These are phyloP conservation scores for Lablab purpureus DNA, from an alignment of 306 rosid genomes.

Conservation along the genomic window DNA sequence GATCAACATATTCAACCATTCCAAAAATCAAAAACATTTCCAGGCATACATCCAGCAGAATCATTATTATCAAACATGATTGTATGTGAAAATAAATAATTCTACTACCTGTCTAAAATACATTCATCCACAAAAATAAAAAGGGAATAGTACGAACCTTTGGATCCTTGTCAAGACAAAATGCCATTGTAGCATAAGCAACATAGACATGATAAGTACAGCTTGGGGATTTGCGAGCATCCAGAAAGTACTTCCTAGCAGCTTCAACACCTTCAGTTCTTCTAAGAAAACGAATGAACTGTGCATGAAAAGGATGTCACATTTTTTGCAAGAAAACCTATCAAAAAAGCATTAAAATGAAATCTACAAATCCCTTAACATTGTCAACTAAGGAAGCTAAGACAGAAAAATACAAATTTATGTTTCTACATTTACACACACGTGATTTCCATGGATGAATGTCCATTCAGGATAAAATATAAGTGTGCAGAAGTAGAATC, in stretches of 20 bases:
- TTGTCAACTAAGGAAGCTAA: background rate
- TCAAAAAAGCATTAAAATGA: background rate
- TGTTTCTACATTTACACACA: background rate
- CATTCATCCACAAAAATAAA: background rate
- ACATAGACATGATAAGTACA: conserved; percentile 96
- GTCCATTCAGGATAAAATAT: background rate
- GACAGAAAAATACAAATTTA: background rate
- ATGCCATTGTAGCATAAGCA: conserved; percentile 91
- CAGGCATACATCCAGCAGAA: background rate
- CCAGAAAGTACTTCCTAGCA: conserved; percentile 92
- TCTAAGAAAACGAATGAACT: conserved; percentile 93
- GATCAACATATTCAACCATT: background rate
- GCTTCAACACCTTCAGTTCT: conserved; percentile 98
- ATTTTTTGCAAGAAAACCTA: conserved; percentile 35
- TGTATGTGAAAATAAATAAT: conserved; percentile 41
- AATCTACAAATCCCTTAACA: conserved; percentile 26
- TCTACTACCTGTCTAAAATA: conserved; percentile 20
- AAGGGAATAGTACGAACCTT: conserved; percentile 65
- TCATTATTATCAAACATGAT: background rate
- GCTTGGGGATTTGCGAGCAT: conserved; percentile 87
- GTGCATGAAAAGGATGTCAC: conserved; percentile 57
- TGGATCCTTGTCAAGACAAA: conserved; percentile 96
- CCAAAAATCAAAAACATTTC: background rate
- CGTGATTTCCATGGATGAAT: background rate
- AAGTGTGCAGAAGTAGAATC: background rate